Evolutionary conservation across 2,329 filamentous ascomycete genomes (phyloP).

Genomic region (Leptographium lundbergii): DNA sequence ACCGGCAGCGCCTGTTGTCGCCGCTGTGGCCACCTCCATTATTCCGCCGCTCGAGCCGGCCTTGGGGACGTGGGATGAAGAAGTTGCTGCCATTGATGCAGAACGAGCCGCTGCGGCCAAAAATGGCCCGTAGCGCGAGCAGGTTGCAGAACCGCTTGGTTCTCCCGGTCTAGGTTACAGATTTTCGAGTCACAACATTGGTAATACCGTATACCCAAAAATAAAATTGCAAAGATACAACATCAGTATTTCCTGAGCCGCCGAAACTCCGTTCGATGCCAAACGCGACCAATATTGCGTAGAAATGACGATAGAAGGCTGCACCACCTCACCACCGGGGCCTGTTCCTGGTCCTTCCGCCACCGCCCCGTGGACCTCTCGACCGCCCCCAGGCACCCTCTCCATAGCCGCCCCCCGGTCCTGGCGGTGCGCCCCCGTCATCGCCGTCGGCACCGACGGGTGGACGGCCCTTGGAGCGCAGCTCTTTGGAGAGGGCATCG

Average conservation of each 20-base stretch:
- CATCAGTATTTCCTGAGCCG: background rate
- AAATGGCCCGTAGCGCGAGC: background rate
- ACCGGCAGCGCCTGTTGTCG: slow-evolving; percentile 4
- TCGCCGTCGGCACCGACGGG: slow-evolving; percentile 28
- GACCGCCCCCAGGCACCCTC: slow-evolving; percentile 27
- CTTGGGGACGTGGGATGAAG: slow-evolving; percentile 42
- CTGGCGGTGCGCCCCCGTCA: slow-evolving; percentile 14
- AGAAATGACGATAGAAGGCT: background rate
- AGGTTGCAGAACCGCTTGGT: background rate
- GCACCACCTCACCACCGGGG: slow-evolving; percentile 29
- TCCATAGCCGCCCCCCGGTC: slow-evolving; percentile 24
- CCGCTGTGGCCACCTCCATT: slow-evolving; percentile 12
- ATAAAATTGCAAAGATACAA: background rate
- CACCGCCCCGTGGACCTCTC: slow-evolving; percentile 38
- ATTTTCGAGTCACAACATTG: background rate
- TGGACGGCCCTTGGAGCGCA: slow-evolving; percentile 42
- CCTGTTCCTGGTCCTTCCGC: slow-evolving; percentile 38
- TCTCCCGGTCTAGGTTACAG: background rate
- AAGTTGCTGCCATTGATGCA: slow-evolving; percentile 38
- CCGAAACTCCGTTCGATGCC: background rate
- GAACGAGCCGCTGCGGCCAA: background rate
- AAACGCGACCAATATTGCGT: background rate
- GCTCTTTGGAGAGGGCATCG: slow-evolving; percentile 74
- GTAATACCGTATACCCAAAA: background rate
- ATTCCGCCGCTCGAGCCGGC: slow-evolving; percentile 16